phyloP scores from a whole-genome alignment of 768 basidiomycete species.

The Collybiopsis luxurians region DNA sequence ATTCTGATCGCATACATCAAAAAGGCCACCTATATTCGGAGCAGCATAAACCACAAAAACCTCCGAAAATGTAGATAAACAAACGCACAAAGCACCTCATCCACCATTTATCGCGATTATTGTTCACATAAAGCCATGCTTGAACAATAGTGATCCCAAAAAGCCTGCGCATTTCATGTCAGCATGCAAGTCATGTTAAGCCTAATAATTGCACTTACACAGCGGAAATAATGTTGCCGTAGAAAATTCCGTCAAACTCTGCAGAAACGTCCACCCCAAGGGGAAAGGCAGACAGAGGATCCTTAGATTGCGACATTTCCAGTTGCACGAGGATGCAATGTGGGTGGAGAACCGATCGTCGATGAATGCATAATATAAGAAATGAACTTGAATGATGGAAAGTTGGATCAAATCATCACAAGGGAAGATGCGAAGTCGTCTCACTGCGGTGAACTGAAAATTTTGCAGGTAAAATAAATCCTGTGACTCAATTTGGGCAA shows the following conservation, averaged over 20 bases:
- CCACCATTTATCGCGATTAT: slow-evolving; percentile 5
- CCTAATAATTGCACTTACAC: neutral
- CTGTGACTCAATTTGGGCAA: too few species aligned
- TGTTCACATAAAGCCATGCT: slow-evolving; percentile 12
- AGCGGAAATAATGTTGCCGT: neutral
- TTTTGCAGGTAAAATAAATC: too few species aligned
- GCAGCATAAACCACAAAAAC: neutral
- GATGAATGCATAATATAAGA: too few species aligned
- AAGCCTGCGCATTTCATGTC: neutral
- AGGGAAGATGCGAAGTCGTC: too few species aligned
- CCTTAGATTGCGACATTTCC: too few species aligned
- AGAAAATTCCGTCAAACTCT: neutral
- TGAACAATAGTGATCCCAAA: slow-evolving; percentile 11
- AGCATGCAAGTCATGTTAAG: neutral
- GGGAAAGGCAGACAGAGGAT: too few species aligned
- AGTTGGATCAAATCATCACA: too few species aligned
- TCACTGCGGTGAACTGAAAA: too few species aligned
- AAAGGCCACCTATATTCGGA: neutral
- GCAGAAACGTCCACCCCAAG: neutral
- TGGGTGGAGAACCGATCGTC: too few species aligned
- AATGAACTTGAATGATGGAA: too few species aligned
- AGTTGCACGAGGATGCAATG: too few species aligned
- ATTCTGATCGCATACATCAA: too few species aligned
- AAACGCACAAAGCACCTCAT: neutral
- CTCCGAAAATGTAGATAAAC: neutral